phyloP scores from a whole-genome alignment of 192 early-diverging fungal species.

The Pecoramyces ruminantium region DNA sequence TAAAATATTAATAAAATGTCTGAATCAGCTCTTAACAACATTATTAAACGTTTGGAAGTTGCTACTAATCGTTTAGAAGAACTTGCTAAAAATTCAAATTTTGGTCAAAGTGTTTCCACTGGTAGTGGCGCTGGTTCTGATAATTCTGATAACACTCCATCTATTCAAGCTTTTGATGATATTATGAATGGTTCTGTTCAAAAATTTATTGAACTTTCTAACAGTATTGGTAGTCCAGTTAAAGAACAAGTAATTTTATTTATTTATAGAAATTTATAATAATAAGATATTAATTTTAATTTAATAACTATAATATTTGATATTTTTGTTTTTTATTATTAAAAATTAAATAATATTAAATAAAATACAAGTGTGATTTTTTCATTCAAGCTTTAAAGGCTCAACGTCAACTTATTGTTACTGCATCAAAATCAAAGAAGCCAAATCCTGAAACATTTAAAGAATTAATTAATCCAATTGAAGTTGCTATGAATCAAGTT shows the following conservation, averaged over 20 bases:
- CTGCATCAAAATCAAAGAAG: constrained; percentile 58
- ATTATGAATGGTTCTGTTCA: constrained; percentile 15
- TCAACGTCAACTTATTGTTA: constrained; percentile 55
- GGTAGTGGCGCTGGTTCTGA: constrained; percentile 19
- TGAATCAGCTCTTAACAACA: constrained; percentile 24
- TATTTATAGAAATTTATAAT: too few species aligned
- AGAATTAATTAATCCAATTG: constrained; percentile 49
- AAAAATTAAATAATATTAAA: too few species aligned
- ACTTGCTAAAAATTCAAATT: constrained; percentile 31
- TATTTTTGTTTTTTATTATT: too few species aligned
- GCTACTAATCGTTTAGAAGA: constrained; percentile 83
- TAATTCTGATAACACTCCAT: constrained; percentile 14
- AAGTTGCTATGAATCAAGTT: constrained; percentile 43
- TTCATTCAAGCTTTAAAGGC: constrained; percentile 44
- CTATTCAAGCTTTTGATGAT: constrained; percentile 40
- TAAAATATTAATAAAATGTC: too few species aligned
- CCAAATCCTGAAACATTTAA: constrained; percentile 45
- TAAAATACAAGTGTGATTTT: constrained; percentile 21
- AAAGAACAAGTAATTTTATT: constrained; percentile 32
- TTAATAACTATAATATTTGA: too few species aligned
- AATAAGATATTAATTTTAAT: too few species aligned
- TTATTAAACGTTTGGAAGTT: constrained; percentile 81
- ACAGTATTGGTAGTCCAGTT: constrained; percentile 39
- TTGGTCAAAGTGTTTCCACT: constrained; percentile 3
- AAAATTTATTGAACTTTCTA: constrained; percentile 16